Evolutionary conservation across 2,329 filamentous ascomycete species (phyloP).

Genomic region (Stagonosporopsis tanaceti): DNA sequence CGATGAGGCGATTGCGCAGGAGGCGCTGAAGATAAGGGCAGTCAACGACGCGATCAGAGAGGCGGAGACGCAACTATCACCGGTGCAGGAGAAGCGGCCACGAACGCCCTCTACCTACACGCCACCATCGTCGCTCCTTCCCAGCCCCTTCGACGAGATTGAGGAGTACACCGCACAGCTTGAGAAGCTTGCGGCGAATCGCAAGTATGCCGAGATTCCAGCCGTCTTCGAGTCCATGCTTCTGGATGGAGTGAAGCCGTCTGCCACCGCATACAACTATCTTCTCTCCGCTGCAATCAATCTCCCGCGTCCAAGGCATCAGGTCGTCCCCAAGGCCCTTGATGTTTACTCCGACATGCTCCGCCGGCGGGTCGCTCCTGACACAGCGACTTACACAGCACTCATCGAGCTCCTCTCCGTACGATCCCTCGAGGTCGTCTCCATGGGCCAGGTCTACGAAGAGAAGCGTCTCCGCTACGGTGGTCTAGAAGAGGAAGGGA

Average conservation of each 20-base stretch:
- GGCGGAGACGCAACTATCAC: slow-evolving; percentile 43
- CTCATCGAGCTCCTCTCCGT: slow-evolving; percentile 83
- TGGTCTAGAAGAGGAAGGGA: slow-evolving; percentile 81
- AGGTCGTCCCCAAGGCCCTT: slow-evolving; percentile 88
- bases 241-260: slow-evolving; percentile 80
- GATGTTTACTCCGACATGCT: slow-evolving; percentile 98
- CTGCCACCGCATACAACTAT: slow-evolving; percentile 88
- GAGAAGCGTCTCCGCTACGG: slow-evolving; percentile 85
- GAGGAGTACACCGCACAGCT: slow-evolving; percentile 83
- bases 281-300: slow-evolving; percentile 85
- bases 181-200: slow-evolving; percentile 72
- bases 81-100: slow-evolving; percentile 40
- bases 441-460: slow-evolving; percentile 76
- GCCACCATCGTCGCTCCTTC: slow-evolving; percentile 60
- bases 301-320: slow-evolving; percentile 78
- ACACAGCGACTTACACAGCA: slow-evolving; percentile 86
- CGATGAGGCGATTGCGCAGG: slow-evolving; percentile 82
- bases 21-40: slow-evolving; percentile 70
- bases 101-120: slow-evolving; percentile 44
- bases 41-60: slow-evolving; percentile 52
- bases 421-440: slow-evolving; percentile 79
- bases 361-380: slow-evolving; percentile 79
- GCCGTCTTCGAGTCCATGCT: slow-evolving; percentile 91
- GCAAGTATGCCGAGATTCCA: slow-evolving; percentile 86
- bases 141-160: slow-evolving; percentile 65